Percentiles rank a stretch among this genome's conserved stretches.
Evolutionary conservation across 2,329 filamentous ascomycete genomes (phyloP).

Genomic region (Fusarium sp.): DNA sequence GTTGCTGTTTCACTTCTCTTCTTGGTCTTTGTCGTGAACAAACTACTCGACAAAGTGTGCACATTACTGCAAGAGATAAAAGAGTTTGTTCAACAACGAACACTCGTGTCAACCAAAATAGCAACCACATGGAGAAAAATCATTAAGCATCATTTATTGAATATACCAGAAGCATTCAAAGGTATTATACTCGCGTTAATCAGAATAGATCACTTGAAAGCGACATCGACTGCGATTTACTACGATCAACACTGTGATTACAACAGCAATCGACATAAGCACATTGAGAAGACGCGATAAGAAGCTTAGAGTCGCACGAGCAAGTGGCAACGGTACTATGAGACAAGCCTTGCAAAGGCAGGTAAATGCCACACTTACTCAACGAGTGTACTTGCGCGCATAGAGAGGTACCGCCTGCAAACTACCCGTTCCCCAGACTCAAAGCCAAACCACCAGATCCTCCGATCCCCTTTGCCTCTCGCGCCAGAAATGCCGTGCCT

Average conservation of each 20-base stretch:
- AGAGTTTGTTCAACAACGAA: not conserved
- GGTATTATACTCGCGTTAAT: not conserved
- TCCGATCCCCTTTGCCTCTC: slow-evolving; percentile 19
- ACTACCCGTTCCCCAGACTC: slow-evolving; percentile 24
- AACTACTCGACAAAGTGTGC: not conserved
- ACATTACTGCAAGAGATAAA: not conserved
- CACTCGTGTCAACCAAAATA: not conserved
- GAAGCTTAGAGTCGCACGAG: not conserved
- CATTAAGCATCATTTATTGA: not conserved
- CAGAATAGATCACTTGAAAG: not conserved
- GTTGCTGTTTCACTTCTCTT: not conserved
- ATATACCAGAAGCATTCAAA: not conserved
- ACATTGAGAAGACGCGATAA: not conserved
- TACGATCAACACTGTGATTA: not conserved
- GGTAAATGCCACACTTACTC: not conserved
- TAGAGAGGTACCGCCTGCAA: not conserved
- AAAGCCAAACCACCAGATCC: slow-evolving; percentile 5
- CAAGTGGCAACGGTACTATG: not conserved
- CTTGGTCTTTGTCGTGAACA: not conserved
- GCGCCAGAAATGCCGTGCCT: slow-evolving; percentile 25
- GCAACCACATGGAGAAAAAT: not conserved
- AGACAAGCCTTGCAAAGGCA: not conserved
- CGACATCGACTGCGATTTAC: not conserved
- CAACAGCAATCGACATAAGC: not conserved
- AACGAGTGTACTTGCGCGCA: not conserved